A percentile compares a stretch with the other conserved stretches of the same genome.
phyloP scores from a whole-genome alignment of 768 basidiomycete species.

The Kwoniella sp. region DNA sequence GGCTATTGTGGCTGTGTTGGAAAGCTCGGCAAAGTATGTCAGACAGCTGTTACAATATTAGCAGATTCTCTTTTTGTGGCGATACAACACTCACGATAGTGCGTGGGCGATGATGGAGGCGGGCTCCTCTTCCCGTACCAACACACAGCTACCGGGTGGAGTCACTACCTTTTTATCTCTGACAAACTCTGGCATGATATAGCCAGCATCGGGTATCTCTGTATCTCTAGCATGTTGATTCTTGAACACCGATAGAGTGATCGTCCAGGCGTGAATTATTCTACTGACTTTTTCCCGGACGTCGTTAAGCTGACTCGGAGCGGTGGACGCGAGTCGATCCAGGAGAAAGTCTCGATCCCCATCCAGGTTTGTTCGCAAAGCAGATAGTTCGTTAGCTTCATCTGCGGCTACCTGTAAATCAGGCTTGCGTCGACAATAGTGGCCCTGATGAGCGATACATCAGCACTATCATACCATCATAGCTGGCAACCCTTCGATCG shows the following conservation, averaged over 20 bases:
- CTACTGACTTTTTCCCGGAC: too few species aligned
- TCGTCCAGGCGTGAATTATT: too few species aligned
- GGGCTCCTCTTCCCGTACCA: conserved; percentile 39
- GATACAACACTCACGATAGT: conserved; percentile 27
- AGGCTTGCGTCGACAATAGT: too few species aligned
- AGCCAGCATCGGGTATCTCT: not conserved
- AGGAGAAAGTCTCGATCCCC: too few species aligned
- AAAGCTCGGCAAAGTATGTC: conserved; percentile 32
- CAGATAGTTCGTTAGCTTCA: not conserved
- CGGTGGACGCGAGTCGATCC: not conserved
- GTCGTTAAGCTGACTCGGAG: conserved; percentile 24
- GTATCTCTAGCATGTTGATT: conserved; percentile 3
- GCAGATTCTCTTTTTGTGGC: not conserved
- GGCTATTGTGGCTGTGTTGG: conserved; percentile 1
- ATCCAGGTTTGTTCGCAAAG: too few species aligned
- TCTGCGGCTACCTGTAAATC: not conserved
- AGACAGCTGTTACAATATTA: conserved; percentile 15
- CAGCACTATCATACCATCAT: too few species aligned
- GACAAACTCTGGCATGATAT: conserved; percentile 16
- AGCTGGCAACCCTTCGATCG: too few species aligned
- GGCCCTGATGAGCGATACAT: too few species aligned
- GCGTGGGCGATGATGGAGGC: conserved; percentile 40
- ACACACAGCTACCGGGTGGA: conserved; percentile 31
- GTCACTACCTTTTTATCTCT: conserved; percentile 6
- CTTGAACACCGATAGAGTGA: too few species aligned